A percentile compares a stretch with the other conserved stretches of the same genome.
Evolutionary conservation across 225 moss, liverwort and hornwort species (phyloP).

Genomic region (Asterella californica): DNA sequence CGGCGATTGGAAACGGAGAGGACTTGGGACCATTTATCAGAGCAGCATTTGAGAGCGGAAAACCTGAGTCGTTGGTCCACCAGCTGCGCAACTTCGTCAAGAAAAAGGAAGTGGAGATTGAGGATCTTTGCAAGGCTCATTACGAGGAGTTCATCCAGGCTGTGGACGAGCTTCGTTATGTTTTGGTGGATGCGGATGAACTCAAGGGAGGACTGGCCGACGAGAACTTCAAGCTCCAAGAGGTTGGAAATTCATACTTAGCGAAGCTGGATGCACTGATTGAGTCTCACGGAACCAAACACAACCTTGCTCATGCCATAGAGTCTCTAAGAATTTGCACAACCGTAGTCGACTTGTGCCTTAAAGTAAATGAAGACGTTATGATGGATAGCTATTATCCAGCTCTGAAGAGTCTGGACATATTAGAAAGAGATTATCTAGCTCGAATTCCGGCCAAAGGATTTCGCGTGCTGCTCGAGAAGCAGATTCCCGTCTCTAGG

Average conservation of each 20-base stretch:
- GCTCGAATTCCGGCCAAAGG: constrained; percentile 79
- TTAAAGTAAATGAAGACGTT: constrained; percentile 77
- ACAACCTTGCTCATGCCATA: constrained; percentile 79
- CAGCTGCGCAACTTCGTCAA: constrained; percentile 87
- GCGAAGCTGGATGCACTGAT: constrained; percentile 74
- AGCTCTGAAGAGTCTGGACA: constrained; percentile 83
- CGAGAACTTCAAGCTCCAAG: constrained; percentile 84
- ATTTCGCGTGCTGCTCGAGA: constrained; percentile 70
- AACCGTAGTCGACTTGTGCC: constrained; percentile 75
- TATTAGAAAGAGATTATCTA: constrained; percentile 86
- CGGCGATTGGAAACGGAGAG: constrained; percentile 88
- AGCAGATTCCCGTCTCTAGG: constrained; percentile 84
- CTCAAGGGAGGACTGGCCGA: constrained; percentile 81
- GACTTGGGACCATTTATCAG: constrained; percentile 88
- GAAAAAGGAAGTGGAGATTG: constrained; percentile 96
- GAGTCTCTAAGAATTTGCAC: constrained; percentile 84
- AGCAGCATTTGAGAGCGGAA: constrained; percentile 84
- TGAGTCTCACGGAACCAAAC: constrained; percentile 88
- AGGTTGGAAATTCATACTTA: constrained; percentile 69
- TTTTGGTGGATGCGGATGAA: constrained; percentile 93
- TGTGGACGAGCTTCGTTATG: constrained; percentile 87
- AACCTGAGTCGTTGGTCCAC: constrained; percentile 83
- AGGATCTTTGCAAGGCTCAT: constrained; percentile 96
- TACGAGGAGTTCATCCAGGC: constrained; percentile 97
- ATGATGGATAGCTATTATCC: constrained; percentile 88